Conservation (phyloP, 2,329 filamentous ascomycete species). For the Microdochium bolleyi region DNA sequence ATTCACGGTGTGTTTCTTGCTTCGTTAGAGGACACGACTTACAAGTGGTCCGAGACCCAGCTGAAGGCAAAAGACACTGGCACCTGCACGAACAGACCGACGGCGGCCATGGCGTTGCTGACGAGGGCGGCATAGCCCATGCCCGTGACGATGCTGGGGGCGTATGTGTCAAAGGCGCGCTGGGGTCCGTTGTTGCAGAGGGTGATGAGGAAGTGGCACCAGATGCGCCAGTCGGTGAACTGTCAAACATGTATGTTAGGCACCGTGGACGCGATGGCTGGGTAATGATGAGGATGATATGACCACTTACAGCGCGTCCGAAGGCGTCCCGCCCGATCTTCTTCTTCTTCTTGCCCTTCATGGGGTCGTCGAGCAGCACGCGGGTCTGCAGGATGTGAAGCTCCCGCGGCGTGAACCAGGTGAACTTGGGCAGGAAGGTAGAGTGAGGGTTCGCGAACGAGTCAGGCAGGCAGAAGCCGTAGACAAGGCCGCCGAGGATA, state of each 20-base stretch:
- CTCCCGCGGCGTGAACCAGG: constrained; percentile 28
- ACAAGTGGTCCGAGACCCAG: constrained; percentile 43
- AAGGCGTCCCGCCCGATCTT: constrained; percentile 34
- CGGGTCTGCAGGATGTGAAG: constrained; percentile 31
- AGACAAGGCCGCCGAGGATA: constrained; percentile 30
- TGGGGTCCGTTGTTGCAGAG: constrained; percentile 39
- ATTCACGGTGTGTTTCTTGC: too few species aligned
- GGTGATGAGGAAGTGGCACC: constrained; percentile 42
- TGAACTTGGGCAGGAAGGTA: constrained; percentile 26
- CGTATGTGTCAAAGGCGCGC: constrained; percentile 41
- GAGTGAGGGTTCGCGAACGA: constrained; percentile 33
- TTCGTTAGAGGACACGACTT: too few species aligned
- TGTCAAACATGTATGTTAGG: constrained; percentile 7
- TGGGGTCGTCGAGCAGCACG: constrained; percentile 32
- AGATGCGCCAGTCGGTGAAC: constrained; percentile 43
- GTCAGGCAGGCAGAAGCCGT: constrained; percentile 35
- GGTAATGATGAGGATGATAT: neutral
- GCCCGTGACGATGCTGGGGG: constrained; percentile 42
- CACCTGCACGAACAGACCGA: constrained; percentile 44
- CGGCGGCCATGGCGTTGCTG: constrained; percentile 45
- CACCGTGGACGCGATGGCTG: neutral
- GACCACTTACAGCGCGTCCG: constrained; percentile 28
- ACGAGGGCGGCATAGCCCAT: constrained; percentile 40
- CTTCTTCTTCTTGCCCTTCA: constrained; percentile 39
- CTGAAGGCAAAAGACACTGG: constrained; percentile 43